Evolutionary conservation across 2,329 filamentous ascomycete genomes (phyloP).

Genomic region (Fusarium oligoseptatum): DNA sequence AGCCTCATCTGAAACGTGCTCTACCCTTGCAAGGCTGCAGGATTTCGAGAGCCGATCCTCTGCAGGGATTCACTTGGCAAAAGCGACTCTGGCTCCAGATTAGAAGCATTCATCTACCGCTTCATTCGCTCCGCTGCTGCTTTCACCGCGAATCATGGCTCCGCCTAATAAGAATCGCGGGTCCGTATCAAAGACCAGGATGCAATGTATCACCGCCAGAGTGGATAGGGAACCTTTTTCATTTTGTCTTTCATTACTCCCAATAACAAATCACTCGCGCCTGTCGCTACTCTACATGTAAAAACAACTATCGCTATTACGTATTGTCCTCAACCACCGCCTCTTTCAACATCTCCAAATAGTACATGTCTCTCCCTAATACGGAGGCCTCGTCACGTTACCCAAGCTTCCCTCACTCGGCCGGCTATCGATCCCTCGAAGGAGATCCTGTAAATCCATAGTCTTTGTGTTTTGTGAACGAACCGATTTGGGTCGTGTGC

Average conservation of each 20-base stretch:
- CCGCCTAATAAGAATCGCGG: background rate
- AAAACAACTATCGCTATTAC: slow-evolving; percentile 38
- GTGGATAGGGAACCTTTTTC: slow-evolving; percentile 4
- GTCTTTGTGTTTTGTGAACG: slow-evolving; percentile 50
- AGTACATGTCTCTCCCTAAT: slow-evolving; percentile 51
- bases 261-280: slow-evolving; percentile 26
- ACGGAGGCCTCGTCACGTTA: slow-evolving; percentile 63
- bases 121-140: background rate
- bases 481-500: slow-evolving; percentile 51
- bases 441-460: slow-evolving; percentile 63
- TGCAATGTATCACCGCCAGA: background rate
- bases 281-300: slow-evolving; percentile 33
- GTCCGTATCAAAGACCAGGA: background rate
- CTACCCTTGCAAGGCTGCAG: slow-evolving; percentile 29
- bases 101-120: background rate
- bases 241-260: slow-evolving; percentile 27
- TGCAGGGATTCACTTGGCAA: slow-evolving; percentile 7
- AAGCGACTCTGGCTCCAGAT: background rate
- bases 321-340: background rate
- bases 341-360: slow-evolving; percentile 23
- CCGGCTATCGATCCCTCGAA: slow-evolving; percentile 65
- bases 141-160: background rate
- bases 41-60: slow-evolving; percentile 6
- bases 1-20: slow-evolving; percentile 32
- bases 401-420: slow-evolving; percentile 61